Evolutionary conservation across 2,329 filamentous ascomycete genomes (phyloP).

Genomic region (Simplicillium sp.): DNA sequence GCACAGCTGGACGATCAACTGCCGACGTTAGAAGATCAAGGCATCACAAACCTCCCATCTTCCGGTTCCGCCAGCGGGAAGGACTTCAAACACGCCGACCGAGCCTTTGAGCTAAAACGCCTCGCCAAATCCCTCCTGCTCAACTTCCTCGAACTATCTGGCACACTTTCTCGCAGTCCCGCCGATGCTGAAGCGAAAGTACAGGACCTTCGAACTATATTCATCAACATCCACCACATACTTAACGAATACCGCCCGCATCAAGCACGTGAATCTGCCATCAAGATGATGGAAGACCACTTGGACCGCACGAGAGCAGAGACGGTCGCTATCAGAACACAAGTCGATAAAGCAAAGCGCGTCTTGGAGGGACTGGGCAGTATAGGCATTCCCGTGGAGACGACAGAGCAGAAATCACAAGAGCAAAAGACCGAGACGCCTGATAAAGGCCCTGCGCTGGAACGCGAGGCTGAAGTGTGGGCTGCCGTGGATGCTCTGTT

Average conservation of each 20-base stretch:
- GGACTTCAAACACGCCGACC: slow-evolving; percentile 49
- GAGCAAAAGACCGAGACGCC: slow-evolving; percentile 5
- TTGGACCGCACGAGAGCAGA: slow-evolving; percentile 64
- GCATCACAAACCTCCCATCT: slow-evolving; percentile 55
- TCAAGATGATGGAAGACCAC: slow-evolving; percentile 79
- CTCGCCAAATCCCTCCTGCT: slow-evolving; percentile 78
- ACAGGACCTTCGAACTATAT: slow-evolving; percentile 67
- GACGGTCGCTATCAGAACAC: slow-evolving; percentile 57
- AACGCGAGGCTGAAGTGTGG: slow-evolving; percentile 27
- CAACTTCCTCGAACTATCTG: slow-evolving; percentile 79
- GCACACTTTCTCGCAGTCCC: slow-evolving; percentile 25
- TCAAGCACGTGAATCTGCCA: slow-evolving; percentile 81
- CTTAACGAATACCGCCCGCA: slow-evolving; percentile 93
- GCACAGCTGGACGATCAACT: slow-evolving; percentile 48
- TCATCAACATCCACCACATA: slow-evolving; percentile 86
- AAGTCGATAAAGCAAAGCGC: slow-evolving; percentile 62
- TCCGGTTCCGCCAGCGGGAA: slow-evolving; percentile 29
- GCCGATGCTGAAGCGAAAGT: slow-evolving; percentile 59
- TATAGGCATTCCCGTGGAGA: slow-evolving; percentile 22
- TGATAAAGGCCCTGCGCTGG: slow-evolving; percentile 9
- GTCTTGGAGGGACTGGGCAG: slow-evolving; percentile 61
- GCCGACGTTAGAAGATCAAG: slow-evolving; percentile 58
- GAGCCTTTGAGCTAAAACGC: slow-evolving; percentile 60
- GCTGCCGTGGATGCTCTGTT: slow-evolving; percentile 30
- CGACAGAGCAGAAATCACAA: slow-evolving; percentile 7